phyloP scores from a whole-genome alignment of 2,329 filamentous ascomycete species.

The Penicillium sp. region DNA sequence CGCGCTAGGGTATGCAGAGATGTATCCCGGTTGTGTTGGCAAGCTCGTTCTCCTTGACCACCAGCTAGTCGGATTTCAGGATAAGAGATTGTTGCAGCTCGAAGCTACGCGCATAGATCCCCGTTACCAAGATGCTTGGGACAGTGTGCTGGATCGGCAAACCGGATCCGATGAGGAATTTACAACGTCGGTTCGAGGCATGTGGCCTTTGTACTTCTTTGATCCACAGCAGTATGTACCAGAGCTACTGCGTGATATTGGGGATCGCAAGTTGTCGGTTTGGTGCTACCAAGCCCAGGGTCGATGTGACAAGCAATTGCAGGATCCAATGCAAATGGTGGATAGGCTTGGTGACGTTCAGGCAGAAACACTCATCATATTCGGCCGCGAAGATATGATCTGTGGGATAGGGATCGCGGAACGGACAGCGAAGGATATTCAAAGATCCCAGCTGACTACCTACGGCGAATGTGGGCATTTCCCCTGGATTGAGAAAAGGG shows the following conservation, averaged over 20 bases:
- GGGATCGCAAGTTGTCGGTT: not conserved
- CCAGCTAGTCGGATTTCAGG: not conserved
- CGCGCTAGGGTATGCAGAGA: not conserved
- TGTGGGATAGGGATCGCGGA: slow-evolving; percentile 18
- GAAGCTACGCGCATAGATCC: not conserved
- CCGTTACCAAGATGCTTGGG: not conserved
- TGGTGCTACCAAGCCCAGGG: slow-evolving; percentile 1
- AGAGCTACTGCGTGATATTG: not conserved
- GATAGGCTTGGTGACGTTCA: slow-evolving; percentile 17
- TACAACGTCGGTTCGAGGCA: not conserved
- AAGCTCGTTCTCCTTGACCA: slow-evolving; percentile 2
- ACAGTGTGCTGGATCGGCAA: not conserved
- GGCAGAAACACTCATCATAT: slow-evolving; percentile 25
- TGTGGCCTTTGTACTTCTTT: slow-evolving; percentile 1
- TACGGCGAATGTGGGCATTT: slow-evolving; percentile 26
- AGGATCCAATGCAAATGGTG: slow-evolving; percentile 12
- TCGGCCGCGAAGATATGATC: slow-evolving; percentile 24
- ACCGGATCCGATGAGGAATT: not conserved
- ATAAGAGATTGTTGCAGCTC: not conserved
- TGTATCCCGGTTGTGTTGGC: not conserved
- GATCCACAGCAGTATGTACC: not conserved
- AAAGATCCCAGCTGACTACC: not conserved
- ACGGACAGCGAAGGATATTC: slow-evolving; percentile 14
- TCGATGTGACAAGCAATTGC: not conserved
- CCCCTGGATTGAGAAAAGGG: slow-evolving; percentile 25